A percentile compares a stretch with the other conserved stretches of the same genome.
Conservation (phyloP, 2,329 filamentous ascomycete genomes). For the Raffaelea arxii region DNA sequence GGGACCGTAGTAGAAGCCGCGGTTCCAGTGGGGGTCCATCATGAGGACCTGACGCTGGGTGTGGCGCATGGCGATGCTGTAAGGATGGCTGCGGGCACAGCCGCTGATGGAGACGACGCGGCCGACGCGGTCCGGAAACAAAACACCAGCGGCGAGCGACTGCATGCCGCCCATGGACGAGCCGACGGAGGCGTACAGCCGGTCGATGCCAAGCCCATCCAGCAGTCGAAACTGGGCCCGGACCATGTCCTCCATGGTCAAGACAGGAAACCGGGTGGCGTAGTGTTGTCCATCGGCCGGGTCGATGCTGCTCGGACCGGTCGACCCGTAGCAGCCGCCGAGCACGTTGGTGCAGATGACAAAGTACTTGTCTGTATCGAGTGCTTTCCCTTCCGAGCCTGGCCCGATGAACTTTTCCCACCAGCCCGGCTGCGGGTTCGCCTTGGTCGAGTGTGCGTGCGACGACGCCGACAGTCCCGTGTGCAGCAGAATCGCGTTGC, state of each 20-base stretch:
- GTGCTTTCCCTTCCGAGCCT: conserved; percentile 60
- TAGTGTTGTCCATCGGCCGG: conserved; percentile 82
- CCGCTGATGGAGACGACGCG: conserved; percentile 84
- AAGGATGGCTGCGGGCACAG: conserved; percentile 89
- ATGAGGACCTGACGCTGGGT: conserved; percentile 95
- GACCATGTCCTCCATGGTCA: conserved; percentile 97
- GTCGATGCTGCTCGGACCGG: conserved; percentile 79
- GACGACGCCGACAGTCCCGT: conserved; percentile 96
- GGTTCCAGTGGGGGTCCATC: conserved; percentile 97
- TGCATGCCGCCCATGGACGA: conserved; percentile 99
- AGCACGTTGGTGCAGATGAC: conserved; percentile 95
- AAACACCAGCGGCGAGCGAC: conserved; percentile 73
- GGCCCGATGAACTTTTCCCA: conserved; percentile 98
- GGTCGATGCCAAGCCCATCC: conserved; percentile 65
- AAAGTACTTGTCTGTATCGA: conserved; percentile 88
- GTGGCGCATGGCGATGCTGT: conserved; percentile 97
- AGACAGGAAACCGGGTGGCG: conserved; percentile 87
- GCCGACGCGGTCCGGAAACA: conserved; percentile 74
- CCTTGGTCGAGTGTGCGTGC: conserved; percentile 84
- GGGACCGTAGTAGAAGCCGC: conserved; percentile 83
- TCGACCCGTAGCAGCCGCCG: conserved; percentile 92
- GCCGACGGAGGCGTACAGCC: conserved; percentile 84
- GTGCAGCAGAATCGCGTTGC: conserved; percentile 84
- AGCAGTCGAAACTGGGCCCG: conserved; percentile 86
- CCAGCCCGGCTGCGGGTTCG: conserved; percentile 86